Evolutionary conservation across 208 protist genomes (phyloP).

Genomic region (Trichomonas tenax): DNA sequence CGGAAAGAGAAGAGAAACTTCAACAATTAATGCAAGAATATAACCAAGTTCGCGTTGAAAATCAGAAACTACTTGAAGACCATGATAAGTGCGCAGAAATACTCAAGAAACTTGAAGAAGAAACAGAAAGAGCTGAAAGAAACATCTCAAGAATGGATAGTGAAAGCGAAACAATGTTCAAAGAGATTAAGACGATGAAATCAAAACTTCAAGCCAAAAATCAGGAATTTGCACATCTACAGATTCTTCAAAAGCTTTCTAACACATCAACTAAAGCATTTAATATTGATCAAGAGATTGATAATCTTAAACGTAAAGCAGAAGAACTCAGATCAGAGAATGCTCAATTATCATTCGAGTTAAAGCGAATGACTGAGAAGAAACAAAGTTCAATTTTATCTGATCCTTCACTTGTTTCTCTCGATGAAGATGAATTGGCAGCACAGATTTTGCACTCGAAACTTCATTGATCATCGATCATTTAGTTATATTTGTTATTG

Average conservation of each 20-base stretch:
- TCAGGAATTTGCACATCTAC: not conserved
- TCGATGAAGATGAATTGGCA: not conserved
- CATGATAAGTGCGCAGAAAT: not conserved
- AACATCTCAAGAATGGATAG: not conserved
- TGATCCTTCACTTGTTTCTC: not conserved
- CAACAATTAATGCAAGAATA: not conserved
- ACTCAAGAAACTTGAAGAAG: not conserved
- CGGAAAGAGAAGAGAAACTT: not conserved
- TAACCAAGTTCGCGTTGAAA: not conserved
- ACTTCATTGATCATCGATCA: not conserved
- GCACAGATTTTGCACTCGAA: not conserved
- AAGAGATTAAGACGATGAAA: not conserved
- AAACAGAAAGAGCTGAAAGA: not conserved
- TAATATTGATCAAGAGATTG: not conserved
- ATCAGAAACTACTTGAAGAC: not conserved
- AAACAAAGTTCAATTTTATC: not conserved
- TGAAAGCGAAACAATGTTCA: not conserved
- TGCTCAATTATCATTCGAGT: not conserved
- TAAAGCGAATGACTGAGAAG: not conserved
- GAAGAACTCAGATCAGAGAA: not conserved
- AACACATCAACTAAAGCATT: not conserved
- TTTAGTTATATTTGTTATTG: too few relatives aligned
- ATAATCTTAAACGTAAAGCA: not conserved
- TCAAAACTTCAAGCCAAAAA: not conserved
- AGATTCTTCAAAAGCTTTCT: not conserved